Base-by-base conservation (phyloP, 1,284 basidiomycete species). In the Malassezia vespertilionis region DNA sequence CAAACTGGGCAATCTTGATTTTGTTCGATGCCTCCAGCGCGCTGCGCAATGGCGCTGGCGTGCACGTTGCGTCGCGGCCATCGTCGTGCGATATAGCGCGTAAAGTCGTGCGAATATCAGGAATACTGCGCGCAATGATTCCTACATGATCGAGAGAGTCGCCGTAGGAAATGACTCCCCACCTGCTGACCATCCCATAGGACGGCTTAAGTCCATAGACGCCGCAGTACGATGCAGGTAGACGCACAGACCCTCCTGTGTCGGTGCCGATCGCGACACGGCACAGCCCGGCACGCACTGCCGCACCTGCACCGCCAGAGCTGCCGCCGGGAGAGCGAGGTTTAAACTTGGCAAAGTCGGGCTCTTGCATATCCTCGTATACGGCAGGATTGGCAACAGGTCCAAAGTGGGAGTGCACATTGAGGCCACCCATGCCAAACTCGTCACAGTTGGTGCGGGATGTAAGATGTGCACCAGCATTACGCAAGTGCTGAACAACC, bases 381-480 rank as follows among this genome's bases (percentile, higher is more conserved):
- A 26, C 17, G 14, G 56, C 58, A 2, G 65, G 63, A 40, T 66
- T 66, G 9, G 52, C 47, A 20, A 67, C 64, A 0, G 60, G 52
- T 3, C 67, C 67, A 28, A 57, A 51, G 5, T 56, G 23, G 0
- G 65, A 60, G 41, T 68, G 57, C 17, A 52, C 40, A 40, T 68
- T 69, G 1, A 51, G 30, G 12, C 34, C 43, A 20, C 91, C 91
- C 91, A 97, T 97, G 0, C 90, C 90, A 72, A 97, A 97, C 71
- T 96, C 91, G 69, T 97, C 91, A 72, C 88, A 89, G 67, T 95
- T 95, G 0, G 89, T 83, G 73, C 91, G 91, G 2, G 87, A 89
- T 0, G 82, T 65, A 11, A 96, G 78, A 8, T 77, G 70, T 0
- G 83, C 87, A 1, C 87, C 89, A 0, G 78, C 76, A 0, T 73